Evolutionary conservation across 2,329 filamentous ascomycete species (phyloP), one percentile per base, ranked within the genome.

Genomic region (Penicillium sp.): DNA sequence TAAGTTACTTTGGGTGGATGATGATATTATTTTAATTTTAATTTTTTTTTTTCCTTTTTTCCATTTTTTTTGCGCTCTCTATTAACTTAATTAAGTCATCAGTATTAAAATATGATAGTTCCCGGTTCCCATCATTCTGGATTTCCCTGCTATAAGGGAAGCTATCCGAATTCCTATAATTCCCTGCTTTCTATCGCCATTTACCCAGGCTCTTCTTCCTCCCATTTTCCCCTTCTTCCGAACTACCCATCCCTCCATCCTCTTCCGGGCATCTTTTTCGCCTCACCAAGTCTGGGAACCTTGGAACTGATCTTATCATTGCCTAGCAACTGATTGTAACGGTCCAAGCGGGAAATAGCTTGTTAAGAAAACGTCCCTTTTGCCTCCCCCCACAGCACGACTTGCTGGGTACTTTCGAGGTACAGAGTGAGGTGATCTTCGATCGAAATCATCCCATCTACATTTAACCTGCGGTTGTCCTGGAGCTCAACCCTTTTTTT

Each of bases 371-470:
- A 24, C 17, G 26, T 40, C 33, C 49, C 15, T 13, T 60, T 61
- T 53, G 58, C 56, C 56, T 61, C 55, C 13, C 38, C 38, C 60
- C 17, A 47, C 45, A 60, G 65, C 58, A 47, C 58, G 56, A 60
- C 63, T 64, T 60, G 30, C 13, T 30, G 49, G 60, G 56, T 59
- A 65, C 60, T 55, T 62, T 56, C 37, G 59, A 64, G 62, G 54
- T 61, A 63, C 61, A 57, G 37, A 26, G 56, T 62, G 64, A 64
- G 61, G 61, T 62, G 61, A 61, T 66, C 58, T 13, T 60, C 40
- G 58, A 58, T 50, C 51, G 37, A 38, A 60, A 50, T 56, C 49
- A 60, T 57, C 53, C 59, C 56, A 55, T 60, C 42, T 28, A 28
- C 53, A 37, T 42, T 33, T 33, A 30, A 35, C 58, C 53, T 60